Conservation (phyloP, 495 filamentous ascomycete genomes). For the Podospora anserina region DNA sequence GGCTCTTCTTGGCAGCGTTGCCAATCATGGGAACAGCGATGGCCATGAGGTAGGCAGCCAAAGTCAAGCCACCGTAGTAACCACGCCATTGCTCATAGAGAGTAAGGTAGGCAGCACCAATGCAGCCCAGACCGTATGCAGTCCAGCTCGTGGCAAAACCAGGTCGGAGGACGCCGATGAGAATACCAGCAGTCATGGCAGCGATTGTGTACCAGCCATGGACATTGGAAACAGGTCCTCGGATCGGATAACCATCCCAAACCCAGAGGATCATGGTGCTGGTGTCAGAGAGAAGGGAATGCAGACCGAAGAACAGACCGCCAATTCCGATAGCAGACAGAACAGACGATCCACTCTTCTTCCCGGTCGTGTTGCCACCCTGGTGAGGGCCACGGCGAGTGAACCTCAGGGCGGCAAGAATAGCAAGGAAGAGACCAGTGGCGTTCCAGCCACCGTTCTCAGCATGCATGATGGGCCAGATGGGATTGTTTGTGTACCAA, state of each 20-base stretch:
- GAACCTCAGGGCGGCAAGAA: slow-evolving; percentile 69
- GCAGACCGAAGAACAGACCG: slow-evolving; percentile 84
- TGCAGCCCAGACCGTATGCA: slow-evolving; percentile 68
- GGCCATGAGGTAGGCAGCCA: slow-evolving; percentile 81
- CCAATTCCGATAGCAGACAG: slow-evolving; percentile 75
- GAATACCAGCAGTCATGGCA: slow-evolving; percentile 80
- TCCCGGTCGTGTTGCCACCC: slow-evolving; percentile 41
- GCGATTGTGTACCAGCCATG: slow-evolving; percentile 83
- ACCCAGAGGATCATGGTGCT: slow-evolving; percentile 99
- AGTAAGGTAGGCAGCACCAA: slow-evolving; percentile 79
- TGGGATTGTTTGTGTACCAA: slow-evolving; percentile 92
- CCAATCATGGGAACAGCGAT: slow-evolving; percentile 70
- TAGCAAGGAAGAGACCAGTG: slow-evolving; percentile 68
- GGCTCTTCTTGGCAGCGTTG: slow-evolving; percentile 69
- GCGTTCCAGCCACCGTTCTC: slow-evolving; percentile 93
- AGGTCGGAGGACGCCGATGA: slow-evolving; percentile 71
- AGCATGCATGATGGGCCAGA: slow-evolving; percentile 91
- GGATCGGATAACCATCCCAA: slow-evolving; percentile 95
- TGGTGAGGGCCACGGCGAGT: slow-evolving; percentile 56
- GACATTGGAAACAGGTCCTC: slow-evolving; percentile 82
- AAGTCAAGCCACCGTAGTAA: slow-evolving; percentile 75
- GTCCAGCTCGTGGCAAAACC: slow-evolving; percentile 74
- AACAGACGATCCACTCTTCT: slow-evolving; percentile 61
- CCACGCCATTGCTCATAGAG: slow-evolving; percentile 80
- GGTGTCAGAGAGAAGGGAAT: slow-evolving; percentile 91